Evolutionary conservation across 768 basidiomycete species (phyloP), one percentile per base, ranked within the genome.

Genomic region (Leccinum ochraceum): DNA sequence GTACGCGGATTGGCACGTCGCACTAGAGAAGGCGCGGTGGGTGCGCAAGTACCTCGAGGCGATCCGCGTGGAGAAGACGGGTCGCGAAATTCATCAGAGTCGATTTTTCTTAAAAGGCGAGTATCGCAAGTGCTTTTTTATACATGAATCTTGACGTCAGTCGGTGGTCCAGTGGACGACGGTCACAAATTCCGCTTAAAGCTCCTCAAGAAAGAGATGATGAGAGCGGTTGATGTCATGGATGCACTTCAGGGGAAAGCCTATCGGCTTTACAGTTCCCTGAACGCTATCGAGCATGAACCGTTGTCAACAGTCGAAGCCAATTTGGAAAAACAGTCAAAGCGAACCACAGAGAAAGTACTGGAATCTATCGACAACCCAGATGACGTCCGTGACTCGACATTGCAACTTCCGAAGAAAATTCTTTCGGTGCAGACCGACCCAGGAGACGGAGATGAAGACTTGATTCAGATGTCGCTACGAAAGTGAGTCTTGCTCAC

Each of bases 51-150:
- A 77, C 54, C 59, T 76, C 10, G 70, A 74, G 49, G 74, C 73
- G 9, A 71, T 76, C 20, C 66, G 75, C 2, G 66, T 69, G 0
- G 76, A 77, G 53, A 68, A 66, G 51, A 59, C 63, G 0, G 76
- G 77, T 0, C 60, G 74, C 30, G 63, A 70, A 1, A 66, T 76
- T 26, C 76, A 77, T 37, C 62, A 65, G 7, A 63, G 50, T n/a
- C 66, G 74, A 3, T 77, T 76, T 61, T 74, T 75, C 42, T 50
- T 75, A 6, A 74, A 75, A 64, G 65, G 75, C 67, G 36, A 13
- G 69, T 60, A n/a, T 9, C 9, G 8, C n/a, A 24, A 8, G 8
- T 36, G 16, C 44, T 44, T 44, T 20, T 44, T 5, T 44, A 20
- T 37, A 4, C 14, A 44, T 20, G n/a, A 20, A 20, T 30, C 13